Conservation (phyloP, 2,329 filamentous ascomycete genomes). For the Fusarium acutatum region DNA sequence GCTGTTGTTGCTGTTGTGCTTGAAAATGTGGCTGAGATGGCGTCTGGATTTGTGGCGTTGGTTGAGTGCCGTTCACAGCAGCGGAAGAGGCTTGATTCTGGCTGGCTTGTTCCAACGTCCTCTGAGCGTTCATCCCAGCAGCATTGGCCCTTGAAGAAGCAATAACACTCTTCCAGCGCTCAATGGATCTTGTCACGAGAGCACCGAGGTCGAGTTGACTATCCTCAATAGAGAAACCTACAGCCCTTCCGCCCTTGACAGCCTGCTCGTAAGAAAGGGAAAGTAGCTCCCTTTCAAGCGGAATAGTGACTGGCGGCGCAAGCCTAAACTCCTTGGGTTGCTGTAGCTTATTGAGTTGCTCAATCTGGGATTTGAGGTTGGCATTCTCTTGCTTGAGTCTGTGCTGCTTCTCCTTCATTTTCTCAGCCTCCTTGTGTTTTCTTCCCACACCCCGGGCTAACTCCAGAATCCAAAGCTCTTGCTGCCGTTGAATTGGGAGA, state of each 20-base stretch:
- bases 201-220: constrained; percentile 61
- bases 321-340: constrained; percentile 68
- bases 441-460: constrained; percentile 67
- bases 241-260: constrained; percentile 48
- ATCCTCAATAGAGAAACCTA: constrained; percentile 61
- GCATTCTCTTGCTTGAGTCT: constrained; percentile 64
- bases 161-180: constrained; percentile 70
- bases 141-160: constrained; percentile 56
- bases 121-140: constrained; percentile 61
- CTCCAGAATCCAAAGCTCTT: constrained; percentile 69
- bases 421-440: constrained; percentile 64
- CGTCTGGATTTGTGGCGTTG: constrained; percentile 31
- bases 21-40: constrained; percentile 30
- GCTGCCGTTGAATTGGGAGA: constrained; percentile 64
- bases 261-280: constrained; percentile 57
- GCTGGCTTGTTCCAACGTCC: constrained; percentile 53
- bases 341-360: constrained; percentile 66
- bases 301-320: constrained; percentile 60
- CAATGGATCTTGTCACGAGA: constrained; percentile 63
- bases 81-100: constrained; percentile 30
- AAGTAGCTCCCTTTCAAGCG: constrained; percentile 59
- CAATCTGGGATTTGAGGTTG: constrained; percentile 66
- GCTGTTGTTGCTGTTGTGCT: constrained; percentile 31
- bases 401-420: constrained; percentile 60
- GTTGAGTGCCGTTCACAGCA: constrained; percentile 34